Conservation (phyloP, 768 basidiomycete species). For the Antrodiella citrinella region DNA sequence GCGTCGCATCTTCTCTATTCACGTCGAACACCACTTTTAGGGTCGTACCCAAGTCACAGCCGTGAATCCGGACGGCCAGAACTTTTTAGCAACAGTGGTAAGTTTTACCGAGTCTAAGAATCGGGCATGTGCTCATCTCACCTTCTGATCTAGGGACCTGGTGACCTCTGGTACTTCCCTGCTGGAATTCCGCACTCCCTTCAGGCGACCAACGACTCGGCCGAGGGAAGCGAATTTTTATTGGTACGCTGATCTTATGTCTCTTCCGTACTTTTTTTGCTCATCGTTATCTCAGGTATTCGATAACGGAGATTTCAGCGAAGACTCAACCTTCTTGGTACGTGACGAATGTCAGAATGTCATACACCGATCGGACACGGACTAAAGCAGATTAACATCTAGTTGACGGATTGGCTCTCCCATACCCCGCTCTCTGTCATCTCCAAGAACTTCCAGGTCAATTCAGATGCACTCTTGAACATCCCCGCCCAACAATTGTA, state of each 20-base stretch:
- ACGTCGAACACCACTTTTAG: no score
- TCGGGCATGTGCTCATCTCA: neutral
- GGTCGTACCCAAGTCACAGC: constrained; percentile 41
- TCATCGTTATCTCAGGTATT: constrained; percentile 31
- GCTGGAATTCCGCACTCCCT: constrained; percentile 47
- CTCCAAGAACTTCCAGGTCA: constrained; percentile 43
- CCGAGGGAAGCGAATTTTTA: constrained; percentile 44
- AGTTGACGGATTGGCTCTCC: constrained; percentile 48
- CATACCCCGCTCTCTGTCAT: constrained; percentile 50
- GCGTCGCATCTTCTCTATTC: no score
- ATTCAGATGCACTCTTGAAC: constrained; percentile 30
- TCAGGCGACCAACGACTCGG: constrained; percentile 37
- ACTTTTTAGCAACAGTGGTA: constrained; percentile 43
- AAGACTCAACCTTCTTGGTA: constrained; percentile 46
- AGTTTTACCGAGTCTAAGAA: neutral
- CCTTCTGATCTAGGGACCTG: constrained; percentile 25
- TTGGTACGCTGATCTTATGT: constrained; percentile 25
- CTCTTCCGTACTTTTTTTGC: neutral
- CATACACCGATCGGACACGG: neutral
- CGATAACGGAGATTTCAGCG: constrained; percentile 41
- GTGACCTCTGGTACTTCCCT: constrained; percentile 51
- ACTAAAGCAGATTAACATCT: neutral
- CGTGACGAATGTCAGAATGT: neutral
- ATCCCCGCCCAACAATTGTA: constrained; percentile 41
- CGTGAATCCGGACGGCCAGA: constrained; percentile 38